Percentiles rank a stretch among this genome's conserved stretches.
phyloP scores from a whole-genome alignment of 768 basidiomycete species.

The Boletales sp. region DNA sequence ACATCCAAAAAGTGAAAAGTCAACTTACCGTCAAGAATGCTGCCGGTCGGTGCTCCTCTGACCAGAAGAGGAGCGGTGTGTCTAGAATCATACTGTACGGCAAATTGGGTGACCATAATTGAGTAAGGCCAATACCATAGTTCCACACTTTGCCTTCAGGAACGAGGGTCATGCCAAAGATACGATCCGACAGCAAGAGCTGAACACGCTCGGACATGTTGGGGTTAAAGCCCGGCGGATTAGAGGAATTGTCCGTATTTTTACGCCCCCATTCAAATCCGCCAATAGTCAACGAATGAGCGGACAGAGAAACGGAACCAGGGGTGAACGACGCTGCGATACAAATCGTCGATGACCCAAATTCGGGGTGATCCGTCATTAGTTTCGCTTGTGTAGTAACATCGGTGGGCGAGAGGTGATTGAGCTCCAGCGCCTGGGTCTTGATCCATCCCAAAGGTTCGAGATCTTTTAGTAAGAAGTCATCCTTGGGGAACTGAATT shows the following conservation, averaged over 20 bases:
- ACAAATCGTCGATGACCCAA: conserved; percentile 91
- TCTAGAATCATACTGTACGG: conserved; percentile 83
- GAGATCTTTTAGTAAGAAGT: conserved; percentile 91
- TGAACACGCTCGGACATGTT: conserved; percentile 97
- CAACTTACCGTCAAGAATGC: conserved; percentile 84
- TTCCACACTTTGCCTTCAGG: conserved; percentile 97
- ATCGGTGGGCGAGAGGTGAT: conserved; percentile 90
- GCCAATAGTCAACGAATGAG: conserved; percentile 84
- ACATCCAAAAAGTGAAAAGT: not conserved
- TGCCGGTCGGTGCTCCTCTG: conserved; percentile 89
- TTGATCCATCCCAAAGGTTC: conserved; percentile 97
- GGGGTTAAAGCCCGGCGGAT: conserved; percentile 94
- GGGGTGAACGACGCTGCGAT: conserved; percentile 96
- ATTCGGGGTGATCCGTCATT: conserved; percentile 96
- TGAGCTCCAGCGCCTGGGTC: conserved; percentile 90
- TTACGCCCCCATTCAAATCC: conserved; percentile 99
- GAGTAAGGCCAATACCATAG: conserved; percentile 91
- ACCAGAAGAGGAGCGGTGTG: conserved; percentile 95
- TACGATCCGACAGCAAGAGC: conserved; percentile 89
- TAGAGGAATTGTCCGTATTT: conserved; percentile 80
- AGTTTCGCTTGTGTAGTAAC: conserved; percentile 93
- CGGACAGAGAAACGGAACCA: conserved; percentile 92
- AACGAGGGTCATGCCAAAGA: conserved; percentile 93
- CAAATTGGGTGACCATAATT: conserved; percentile 81
- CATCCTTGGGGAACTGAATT: conserved; percentile 85